Evolutionary conservation across 768 basidiomycete genomes (phyloP), one percentile per base, ranked within the genome.

Genomic region (Hydnomerulius pinastri): DNA sequence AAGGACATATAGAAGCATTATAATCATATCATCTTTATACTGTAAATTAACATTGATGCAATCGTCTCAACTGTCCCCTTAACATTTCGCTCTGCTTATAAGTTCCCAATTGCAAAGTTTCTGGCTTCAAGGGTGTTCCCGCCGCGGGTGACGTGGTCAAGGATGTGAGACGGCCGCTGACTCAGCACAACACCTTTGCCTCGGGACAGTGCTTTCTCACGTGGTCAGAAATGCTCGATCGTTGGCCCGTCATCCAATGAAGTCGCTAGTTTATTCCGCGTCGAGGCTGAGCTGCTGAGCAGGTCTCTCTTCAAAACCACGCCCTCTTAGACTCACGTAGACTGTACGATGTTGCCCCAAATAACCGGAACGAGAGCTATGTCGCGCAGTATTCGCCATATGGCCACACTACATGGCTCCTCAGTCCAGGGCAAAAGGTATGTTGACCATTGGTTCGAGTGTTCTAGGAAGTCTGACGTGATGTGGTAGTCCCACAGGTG

Each of bases 401-500:
- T 78, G 53, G 76, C 79, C 41, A 76, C 78, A 10, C 52, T 80
- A 25, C 72, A 73, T 43, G 71, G 69, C 49, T 54, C 69, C n/a
- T 62, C 69, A 12, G 54, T 68, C 29, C 57, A 70, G 28, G 68
- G 71, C 33, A 78, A 77, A 66, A 80, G 76, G 81, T 81, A 51
- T 44, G 52, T 33, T 38, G 28, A 37, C 43, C 11, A 37, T 41
- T 42, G 13, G 27, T 15, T 40, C 18, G 29, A 12, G 24, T 17
- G 20, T 45, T 37, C 36, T 29, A 4, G 20, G 11, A 37, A 25
- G 8, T 59, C 55, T 70, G 46, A 62, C 46, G 29, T 28, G 13
- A 27, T 45, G 24, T n/a, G 25, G 43, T 56, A 86, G 84, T 66
- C 83, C 84, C 53, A 86, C 84, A 80, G 84, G 84, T 86, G 48